Percentiles rank a stretch among this genome's conserved stretches.
These are phyloP conservation scores for Arachis hypogaea DNA, from an alignment of 306 rosid species.

Conservation along the genomic window DNA sequence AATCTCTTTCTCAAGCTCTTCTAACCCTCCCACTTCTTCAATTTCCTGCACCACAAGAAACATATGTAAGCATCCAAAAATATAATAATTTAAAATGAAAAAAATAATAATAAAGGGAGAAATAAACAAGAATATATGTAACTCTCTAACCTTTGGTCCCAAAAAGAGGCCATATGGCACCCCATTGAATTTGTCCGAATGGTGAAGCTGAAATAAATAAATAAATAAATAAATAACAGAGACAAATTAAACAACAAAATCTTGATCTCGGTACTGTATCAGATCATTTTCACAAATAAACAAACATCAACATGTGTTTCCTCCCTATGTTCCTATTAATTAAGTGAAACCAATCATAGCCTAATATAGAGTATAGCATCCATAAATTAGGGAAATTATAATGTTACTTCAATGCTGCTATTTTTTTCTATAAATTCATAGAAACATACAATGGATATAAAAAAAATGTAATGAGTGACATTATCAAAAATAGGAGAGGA, in stretches of 20 bases:
- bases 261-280: constrained; percentile 4
- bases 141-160: constrained; percentile 81
- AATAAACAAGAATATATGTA: background rate
- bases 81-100: background rate
- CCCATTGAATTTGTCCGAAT: constrained; percentile 85
- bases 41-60: constrained; percentile 64
- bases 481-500: no score
- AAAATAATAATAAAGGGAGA: background rate
- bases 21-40: constrained; percentile 87
- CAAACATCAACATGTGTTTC: background rate
- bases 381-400: no score
- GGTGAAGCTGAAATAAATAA: constrained; percentile 71
- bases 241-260: constrained; percentile 37
- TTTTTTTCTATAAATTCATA: no score
- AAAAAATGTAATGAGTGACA: no score
- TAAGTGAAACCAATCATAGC: background rate
- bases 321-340: no score
- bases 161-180: constrained; percentile 96
- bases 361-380: background rate
- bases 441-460: no score
- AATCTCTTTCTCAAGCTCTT: constrained; percentile 87
- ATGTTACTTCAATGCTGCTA: no score
- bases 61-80: background rate
- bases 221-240: no score
- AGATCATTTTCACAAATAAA: constrained; percentile 18